Base-by-base conservation (phyloP, 495 filamentous ascomycete species). In the Daldinia grandis region DNA sequence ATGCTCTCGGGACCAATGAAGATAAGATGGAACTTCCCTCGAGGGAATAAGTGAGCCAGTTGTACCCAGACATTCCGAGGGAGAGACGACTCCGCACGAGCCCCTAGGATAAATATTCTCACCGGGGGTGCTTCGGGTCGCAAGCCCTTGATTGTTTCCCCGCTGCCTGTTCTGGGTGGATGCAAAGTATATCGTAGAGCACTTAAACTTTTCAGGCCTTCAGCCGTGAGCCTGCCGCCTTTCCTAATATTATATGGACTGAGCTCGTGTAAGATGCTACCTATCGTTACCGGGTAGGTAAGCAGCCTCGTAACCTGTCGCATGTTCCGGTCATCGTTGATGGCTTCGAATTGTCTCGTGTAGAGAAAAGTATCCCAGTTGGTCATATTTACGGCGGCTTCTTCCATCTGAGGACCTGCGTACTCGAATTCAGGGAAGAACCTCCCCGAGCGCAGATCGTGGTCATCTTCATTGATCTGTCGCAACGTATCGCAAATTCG, bases 311-410 rank as follows among this genome's bases (percentile, higher is more conserved):
- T 99, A 19, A 91, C 93, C 80, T 99, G 95, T 62, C 95, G 85
- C 86, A 98, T 88, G 68, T 87, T 90, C 35, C 94, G 84, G 66
- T 95, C 93, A 47, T 92, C 87, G 71, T 99, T 92, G 74, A 99
- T 91, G 7, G 95, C 95, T 38, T 87, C 85, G 75, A 93, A 98
- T 63, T 94, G 88, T 49, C 96, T 85, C 2, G 93, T 92, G 76
- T 97, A 99, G 53, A 98, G 80, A 65, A 93, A 92, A 0, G 95
- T 98, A 76, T 99, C 95, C 95, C 95, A 99, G 78, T 95, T 98
- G 33, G 92, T 97, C 91, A 98, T 94, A 82, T 99, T 99, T 58
- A 97, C 87, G 69, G 95, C 82, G 56, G 91, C 91, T 76, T 97
- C 94, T 62, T 98, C 94, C 78, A 96, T 89, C 80, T 97, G 95